Base-by-base conservation (phyloP, 2,329 filamentous ascomycete genomes). In the Blastomyces parvus region DNA sequence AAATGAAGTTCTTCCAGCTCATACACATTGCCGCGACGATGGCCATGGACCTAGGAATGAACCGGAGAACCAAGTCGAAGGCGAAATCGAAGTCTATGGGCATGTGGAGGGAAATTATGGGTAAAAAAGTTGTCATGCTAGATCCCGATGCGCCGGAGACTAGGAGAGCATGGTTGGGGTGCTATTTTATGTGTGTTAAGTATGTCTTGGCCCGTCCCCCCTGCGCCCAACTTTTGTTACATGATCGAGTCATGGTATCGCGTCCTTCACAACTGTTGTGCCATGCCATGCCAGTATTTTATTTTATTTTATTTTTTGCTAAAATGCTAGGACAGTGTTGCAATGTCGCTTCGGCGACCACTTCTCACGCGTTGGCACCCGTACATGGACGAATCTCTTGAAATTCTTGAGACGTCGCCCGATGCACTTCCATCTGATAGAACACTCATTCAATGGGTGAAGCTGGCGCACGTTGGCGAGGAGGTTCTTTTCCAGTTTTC, bases 1-100 rank as follows among this genome's bases (percentile, higher is more conserved):
- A 94, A 76, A 84, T 93, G 70, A 94, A 94, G 72, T 95, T 94
- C 73, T 96, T 94, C 76, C 89, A 93, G 77, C 83, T 94, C 67
- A 86, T 91, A 56, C 90, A 96, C 73, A 85, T 90, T 71, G 88
- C 89, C 1, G 87, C 87, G 58, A 83, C 90, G 68, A 90, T 96
- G 86, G 88, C 88, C 33, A 86, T 95, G 62, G 91, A 96, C 69
- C 83, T 96, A 42, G 91, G 91, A 0, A 83, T 96, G 7, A 89
- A 87, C 19, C 83, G 84, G 66, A 79, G 81, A 67, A 73, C 74
- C 66, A 78, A 72, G 68, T 73, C 74, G 65, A 78, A 72, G 69
- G 67, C 68, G 66, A 73, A 75, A 69, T 56, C 65, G 8, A 73
- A 70, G 57, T 68, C 68, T 2, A 69, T 73, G 11, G 73, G 65